Base-by-base conservation (phyloP, 106 monocot genomes). In the Alisma plantagoaquatica region DNA sequence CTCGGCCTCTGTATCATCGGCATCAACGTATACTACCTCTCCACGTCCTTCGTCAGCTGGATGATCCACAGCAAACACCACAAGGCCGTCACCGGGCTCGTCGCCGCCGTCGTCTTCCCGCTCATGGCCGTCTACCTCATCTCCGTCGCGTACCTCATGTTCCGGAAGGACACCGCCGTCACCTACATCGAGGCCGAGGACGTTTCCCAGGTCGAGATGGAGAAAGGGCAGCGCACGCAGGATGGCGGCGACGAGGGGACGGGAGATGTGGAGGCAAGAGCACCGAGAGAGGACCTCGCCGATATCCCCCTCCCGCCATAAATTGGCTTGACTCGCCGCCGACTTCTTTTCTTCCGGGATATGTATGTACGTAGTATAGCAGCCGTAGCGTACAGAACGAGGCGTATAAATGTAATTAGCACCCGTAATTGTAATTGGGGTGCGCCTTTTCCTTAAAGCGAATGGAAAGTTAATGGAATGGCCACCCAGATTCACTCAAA, bases 21-120 rank as follows among this genome's bases (percentile, higher is more conserved):
- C 15, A 92, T 86, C 52, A 92, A 92, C 65, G 59, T 85, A 22
- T 92, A 92, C 71, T 92, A 75, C 48, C 71, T 92, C 2, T 81
- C 72, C 75, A 92, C 81, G 0, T 60, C 65, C 4, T 92, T 78
- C 23, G 76, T 85, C 0, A 70, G 42, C 8, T 92, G 91, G 91
- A 53, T 92, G 6, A 67, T 82, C 35, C 81, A 82, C 31, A 86
- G 65, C 57, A 65, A 31, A 18, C 73, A 78, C 4, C 78, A 74
- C 0, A 75, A 70, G 70, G 59, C 32, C 22, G 91, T 67, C n/a
- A 81, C 60, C 28, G 62, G 70, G 3, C 29, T 76, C 17, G 43
- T 79, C 12, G 75, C 81, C 51, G 53, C 76, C 54, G 30, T 82
- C 19, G 85, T 92, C 30, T 85, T 92, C 68, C 91, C 85, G 25